A percentile compares a stretch with the other conserved stretches of the same genome.
Conservation (phyloP, 2,329 filamentous ascomycete species). For the Fusarium heterosporum region DNA sequence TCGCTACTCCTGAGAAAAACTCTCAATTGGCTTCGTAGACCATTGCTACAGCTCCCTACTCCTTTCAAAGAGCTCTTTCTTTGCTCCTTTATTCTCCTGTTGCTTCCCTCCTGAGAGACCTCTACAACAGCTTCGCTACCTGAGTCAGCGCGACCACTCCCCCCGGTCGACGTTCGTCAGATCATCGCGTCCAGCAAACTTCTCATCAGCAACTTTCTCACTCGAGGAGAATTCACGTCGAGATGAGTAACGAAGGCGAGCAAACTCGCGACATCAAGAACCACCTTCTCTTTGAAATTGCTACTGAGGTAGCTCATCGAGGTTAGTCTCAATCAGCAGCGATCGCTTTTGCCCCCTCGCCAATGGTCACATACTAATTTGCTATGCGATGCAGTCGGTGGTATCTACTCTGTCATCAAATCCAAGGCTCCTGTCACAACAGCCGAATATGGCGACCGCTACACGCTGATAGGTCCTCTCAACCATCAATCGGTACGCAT, state of each 20-base stretch:
- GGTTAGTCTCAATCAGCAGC: slow-evolving; percentile 64
- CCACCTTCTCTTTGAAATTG: slow-evolving; percentile 95
- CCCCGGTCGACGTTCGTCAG: slow-evolving; percentile 33
- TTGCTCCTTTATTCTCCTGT: slow-evolving; percentile 5
- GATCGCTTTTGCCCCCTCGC: slow-evolving; percentile 12
- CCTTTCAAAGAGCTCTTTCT: slow-evolving; percentile 28
- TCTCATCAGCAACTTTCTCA: slow-evolving; percentile 25
- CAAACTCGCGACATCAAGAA: slow-evolving; percentile 83
- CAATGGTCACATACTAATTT: slow-evolving; percentile 29
- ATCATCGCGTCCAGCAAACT: slow-evolving; percentile 33
- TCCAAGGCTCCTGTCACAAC: slow-evolving; percentile 98
- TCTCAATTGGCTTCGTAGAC: slow-evolving; percentile 43
- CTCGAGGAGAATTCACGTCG: slow-evolving; percentile 35
- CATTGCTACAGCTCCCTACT: slow-evolving; percentile 43
- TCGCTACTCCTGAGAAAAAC: slow-evolving; percentile 40
- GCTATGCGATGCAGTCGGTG: slow-evolving; percentile 74
- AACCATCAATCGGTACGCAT: slow-evolving; percentile 85
- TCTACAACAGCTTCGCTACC: slow-evolving; percentile 16
- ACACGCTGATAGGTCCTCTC: slow-evolving; percentile 93
- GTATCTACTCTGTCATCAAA: slow-evolving; percentile 99
- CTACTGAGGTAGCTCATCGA: slow-evolving; percentile 97
- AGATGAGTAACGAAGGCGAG: slow-evolving; percentile 61
- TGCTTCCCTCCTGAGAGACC: slow-evolving; percentile 15
- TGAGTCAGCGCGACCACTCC: slow-evolving; percentile 19
- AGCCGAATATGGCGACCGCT: slow-evolving; percentile 97